Evolutionary conservation across 805 yeast species (phyloP), one percentile per base, ranked within the genome.

Genomic region (Sporopachydermia quercuum): DNA sequence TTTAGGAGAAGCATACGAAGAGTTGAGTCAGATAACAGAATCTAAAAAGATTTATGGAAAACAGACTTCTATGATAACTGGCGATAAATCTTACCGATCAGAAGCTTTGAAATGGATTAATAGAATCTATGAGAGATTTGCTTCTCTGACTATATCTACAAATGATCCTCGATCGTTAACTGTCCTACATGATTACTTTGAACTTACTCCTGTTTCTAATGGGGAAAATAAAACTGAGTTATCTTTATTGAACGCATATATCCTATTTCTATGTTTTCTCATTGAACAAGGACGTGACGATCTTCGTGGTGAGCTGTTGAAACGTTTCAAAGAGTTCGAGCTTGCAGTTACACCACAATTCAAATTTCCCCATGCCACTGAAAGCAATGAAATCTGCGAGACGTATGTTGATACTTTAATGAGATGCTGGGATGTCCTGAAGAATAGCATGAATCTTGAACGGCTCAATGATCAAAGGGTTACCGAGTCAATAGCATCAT

Each of bases 21-120:
- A 42, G 6, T 33, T 41, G 4, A 40, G 40, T 11, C 37, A 41
- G 5, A n/a, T 41, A 6, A 46, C 41, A n/a, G 39, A 40, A 13
- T 54, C 54, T n/a, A 34, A 44, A 3, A 40, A 36, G 18, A 38
- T 47, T 16, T 45, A 43, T 18, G 35, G 13, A n/a, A n/a, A 8
- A n/a, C 30, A 23, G 8, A n/a, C 40, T 16, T 19, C 35, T 17
- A 27, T 36, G 30, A 37, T 39, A 15, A 39, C 37, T 36, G 39
- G 36, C 18, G 15, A 38, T 16, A 19, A 38, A 16, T 49, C 62
- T 4, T 35, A 51, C 11, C 62, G 60, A 2, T 56, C 60, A 8
- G 70, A 66, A 46, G 53, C 49, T 2, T 56, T 62, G 58, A 58
- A 60, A 41, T 65, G 66, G 65, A 47, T 47, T 34, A 64, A 63